phyloP scores from a whole-genome alignment of 345 rosid species.

The Arabis hirsuta region DNA sequence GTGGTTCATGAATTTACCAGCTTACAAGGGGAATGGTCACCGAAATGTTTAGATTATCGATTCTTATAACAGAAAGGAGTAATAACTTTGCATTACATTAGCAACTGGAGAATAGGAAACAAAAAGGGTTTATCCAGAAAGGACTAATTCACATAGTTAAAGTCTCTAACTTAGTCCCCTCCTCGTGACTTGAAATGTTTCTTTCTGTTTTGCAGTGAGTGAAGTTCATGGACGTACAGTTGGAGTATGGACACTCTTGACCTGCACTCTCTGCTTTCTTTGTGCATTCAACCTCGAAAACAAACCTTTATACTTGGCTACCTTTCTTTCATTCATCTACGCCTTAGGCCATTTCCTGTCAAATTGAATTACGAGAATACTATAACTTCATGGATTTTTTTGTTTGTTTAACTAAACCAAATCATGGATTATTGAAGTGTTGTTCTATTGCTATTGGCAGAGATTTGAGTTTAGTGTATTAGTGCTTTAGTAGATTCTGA shows the following conservation, averaged over 20 bases:
- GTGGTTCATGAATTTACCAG: too few species aligned
- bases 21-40: background rate
- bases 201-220: conserved; percentile 61
- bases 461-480: too few species aligned
- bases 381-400: too few species aligned
- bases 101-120: too few species aligned
- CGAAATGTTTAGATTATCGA: background rate
- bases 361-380: too few species aligned
- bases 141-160: conserved; percentile 1
- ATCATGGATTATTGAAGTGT: too few species aligned
- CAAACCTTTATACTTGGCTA: conserved; percentile 78
- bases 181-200: background rate
- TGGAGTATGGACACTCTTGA: conserved; percentile 95
- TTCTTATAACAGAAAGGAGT: background rate
- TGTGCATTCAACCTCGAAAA: conserved; percentile 90
- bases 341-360: conserved; percentile 79
- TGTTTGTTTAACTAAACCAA: too few species aligned
- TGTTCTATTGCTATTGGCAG: too few species aligned
- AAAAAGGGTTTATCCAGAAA: too few species aligned
- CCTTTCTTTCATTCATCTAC: conserved; percentile 82
- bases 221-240: conserved; percentile 97
- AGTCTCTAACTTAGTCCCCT: background rate
- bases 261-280: conserved; percentile 90
- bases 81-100: background rate
- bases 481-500: too few species aligned